phyloP scores from a whole-genome alignment of 768 basidiomycete genomes.

The Xerocomellus chrysenteron region DNA sequence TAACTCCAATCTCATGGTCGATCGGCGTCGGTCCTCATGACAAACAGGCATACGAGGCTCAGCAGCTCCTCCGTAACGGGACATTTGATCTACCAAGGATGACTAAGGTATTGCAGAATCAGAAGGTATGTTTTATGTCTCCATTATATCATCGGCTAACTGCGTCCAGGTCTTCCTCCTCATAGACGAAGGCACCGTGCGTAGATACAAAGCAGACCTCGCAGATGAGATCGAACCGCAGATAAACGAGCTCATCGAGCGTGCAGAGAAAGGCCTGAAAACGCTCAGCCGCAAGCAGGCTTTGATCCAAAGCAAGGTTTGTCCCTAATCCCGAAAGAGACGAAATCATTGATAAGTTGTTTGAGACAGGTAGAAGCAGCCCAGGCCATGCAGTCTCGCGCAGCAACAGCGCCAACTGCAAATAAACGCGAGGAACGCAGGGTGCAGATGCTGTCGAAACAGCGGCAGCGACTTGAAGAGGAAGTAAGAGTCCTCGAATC shows the following conservation, averaged over 20 bases:
- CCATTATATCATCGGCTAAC: slow-evolving; percentile 3
- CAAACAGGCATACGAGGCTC: slow-evolving; percentile 62
- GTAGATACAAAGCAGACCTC: slow-evolving; percentile 70
- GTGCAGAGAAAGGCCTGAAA: slow-evolving; percentile 67
- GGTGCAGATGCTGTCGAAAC: slow-evolving; percentile 61
- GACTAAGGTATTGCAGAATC: slow-evolving; percentile 62
- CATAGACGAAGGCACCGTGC: slow-evolving; percentile 69
- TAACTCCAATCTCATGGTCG: slow-evolving; percentile 21
- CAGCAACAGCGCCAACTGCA: slow-evolving; percentile 47
- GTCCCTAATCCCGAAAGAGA: not conserved
- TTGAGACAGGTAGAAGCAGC: slow-evolving; percentile 53
- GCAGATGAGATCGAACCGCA: slow-evolving; percentile 81
- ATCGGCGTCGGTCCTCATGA: not conserved
- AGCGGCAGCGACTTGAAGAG: slow-evolving; percentile 65
- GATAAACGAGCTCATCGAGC: slow-evolving; percentile 69
- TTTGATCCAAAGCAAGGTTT: slow-evolving; percentile 62
- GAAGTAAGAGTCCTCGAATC: slow-evolving; percentile 59
- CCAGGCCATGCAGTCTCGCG: slow-evolving; percentile 39
- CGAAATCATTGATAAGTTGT: not conserved
- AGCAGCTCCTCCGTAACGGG: slow-evolving; percentile 65
- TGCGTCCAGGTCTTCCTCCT: slow-evolving; percentile 67
- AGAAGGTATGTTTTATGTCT: slow-evolving; percentile 46
- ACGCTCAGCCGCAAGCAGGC: slow-evolving; percentile 61
- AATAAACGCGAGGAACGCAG: slow-evolving; percentile 69
- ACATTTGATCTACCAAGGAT: slow-evolving; percentile 73